A percentile compares a stretch with the other conserved stretches of the same genome.
Conservation (phyloP, 179 eudicot genomes). For the Sideroxylon spinosum region DNA sequence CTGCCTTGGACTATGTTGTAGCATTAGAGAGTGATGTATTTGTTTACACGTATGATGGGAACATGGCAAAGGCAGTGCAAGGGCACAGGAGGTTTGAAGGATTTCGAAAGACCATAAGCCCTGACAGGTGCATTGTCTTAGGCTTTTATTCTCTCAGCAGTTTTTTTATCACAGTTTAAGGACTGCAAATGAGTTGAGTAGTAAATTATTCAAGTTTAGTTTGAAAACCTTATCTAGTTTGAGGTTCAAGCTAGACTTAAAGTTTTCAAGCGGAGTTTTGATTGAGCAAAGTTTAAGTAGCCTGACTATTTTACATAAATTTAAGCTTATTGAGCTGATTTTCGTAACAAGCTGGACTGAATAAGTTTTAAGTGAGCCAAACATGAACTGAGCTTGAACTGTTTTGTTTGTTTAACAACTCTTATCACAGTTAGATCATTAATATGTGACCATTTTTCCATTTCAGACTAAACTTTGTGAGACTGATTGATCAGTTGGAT, state of each 20-base stretch:
- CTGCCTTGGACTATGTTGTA: slow-evolving; percentile 56
- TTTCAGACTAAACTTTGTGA: slow-evolving; percentile 48
- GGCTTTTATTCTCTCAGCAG: neutral
- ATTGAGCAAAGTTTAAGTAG: too few relatives aligned
- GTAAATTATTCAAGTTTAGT: too few relatives aligned
- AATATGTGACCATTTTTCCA: neutral
- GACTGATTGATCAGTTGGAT: slow-evolving; percentile 46
- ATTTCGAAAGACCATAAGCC: slow-evolving; percentile 55
- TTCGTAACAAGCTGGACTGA: too few relatives aligned
- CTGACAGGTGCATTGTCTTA: slow-evolving; percentile 39
- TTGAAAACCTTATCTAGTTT: too few relatives aligned
- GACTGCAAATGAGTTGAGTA: too few relatives aligned
- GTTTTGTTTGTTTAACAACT: too few relatives aligned
- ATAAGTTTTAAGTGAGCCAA: too few relatives aligned
- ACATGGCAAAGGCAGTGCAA: slow-evolving; percentile 75
- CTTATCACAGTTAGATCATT: neutral
- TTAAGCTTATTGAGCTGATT: too few relatives aligned
- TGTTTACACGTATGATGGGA: slow-evolving; percentile 66
- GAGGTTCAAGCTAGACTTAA: too few relatives aligned
- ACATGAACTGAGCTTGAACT: too few relatives aligned
- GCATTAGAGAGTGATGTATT: slow-evolving; percentile 63
- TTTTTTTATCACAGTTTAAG: neutral
- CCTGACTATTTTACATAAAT: too few relatives aligned
- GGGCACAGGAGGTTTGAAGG: slow-evolving; percentile 71
- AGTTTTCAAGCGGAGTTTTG: too few relatives aligned